Evolutionary conservation across 768 basidiomycete genomes (phyloP), one percentile per base, ranked within the genome.

Genomic region (Termitomyces sp.): DNA sequence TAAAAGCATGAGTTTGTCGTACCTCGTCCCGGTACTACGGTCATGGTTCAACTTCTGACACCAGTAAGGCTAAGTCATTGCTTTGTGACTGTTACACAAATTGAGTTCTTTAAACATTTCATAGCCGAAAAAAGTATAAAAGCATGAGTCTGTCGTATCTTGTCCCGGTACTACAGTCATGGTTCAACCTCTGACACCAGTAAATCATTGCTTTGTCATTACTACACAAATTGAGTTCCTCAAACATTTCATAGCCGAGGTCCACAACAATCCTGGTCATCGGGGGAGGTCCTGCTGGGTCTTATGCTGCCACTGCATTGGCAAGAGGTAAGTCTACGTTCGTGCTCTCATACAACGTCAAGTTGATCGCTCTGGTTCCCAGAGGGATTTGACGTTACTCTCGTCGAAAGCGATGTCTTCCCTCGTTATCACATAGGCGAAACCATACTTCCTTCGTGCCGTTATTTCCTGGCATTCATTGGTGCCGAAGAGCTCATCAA

Each of bases 241-340:
- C 39, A 16, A 3, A 6, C 16, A 18, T 38, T 38, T 13, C 32
- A n/a, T 50, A 61, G 71, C 74, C 74, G 4, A 13, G 59, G 18
- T 63, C 61, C 28, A 68, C 72, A 22, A 69, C 64, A 3, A 72
- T 79, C 54, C 67, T 78, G 12, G 68, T 79, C 56, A 72, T 79
- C 18, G 78, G 78, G 5, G 81, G 78, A 24, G 81, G 81, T 12
- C 82, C 81, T 45, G 76, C 75, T 9, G 81, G 82, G 1, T 73
- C 74, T n/a, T 82, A 80, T 63, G 75, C 80, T 24, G 81, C 82
- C 9, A 69, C 78, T 4, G 76, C 70, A 16, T 70, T 83, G n/a
- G 79, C 77, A 7, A 70, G 79, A 40, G 79, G 80, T 58, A 76
- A 76, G 55, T 42, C 20, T 4, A 67, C 79, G 56, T 66, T 75